Base-by-base conservation (phyloP, 108 stramenopile genomes). In the Bacterosira constricta region DNA sequence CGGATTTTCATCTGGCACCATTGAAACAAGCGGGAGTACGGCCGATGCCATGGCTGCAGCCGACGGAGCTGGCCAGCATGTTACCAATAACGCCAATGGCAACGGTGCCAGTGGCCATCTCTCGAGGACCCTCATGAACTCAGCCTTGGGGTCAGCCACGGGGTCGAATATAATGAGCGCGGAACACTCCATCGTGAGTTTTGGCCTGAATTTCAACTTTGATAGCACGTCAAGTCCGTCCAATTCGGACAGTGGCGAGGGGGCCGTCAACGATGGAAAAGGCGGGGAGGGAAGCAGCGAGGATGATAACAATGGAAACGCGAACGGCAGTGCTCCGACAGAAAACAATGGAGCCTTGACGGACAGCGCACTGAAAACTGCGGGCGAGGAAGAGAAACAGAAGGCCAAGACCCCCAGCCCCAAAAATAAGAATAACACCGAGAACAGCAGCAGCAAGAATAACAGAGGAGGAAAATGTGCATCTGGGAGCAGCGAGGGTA, bases 181-280 rank as follows among this genome's bases (percentile, higher is more conserved):
- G 29, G 51, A 65, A 15, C 65, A 66, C 18, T 68, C 66, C 56
- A 70, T 78, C 4, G 69, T 70, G 5, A 78, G 77, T 63, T 70
- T 78, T 42, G 77, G 77, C 12, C 45, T 69, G 9, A 78, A 78
- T 52, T 78, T 78, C 56, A 78, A 78, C 41, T 78, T 78, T 37
- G 77, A 70, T 23, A 69, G 63, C 38, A 70, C 77, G 2, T 69
- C 66, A 25, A 63, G 52, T 1, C 77, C 55, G 17, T 70, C 63
- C 7, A 70, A 66, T 39, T 65, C 63, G 15, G 68, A 70, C 63
- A 54, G 60, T 44, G 76, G 76, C 31, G 69, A 69, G 20, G 69
- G 44, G 6, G 69, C 55, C 26, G 75, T 68, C 27, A 30, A 36
- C 38, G 54, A 55, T 41, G 53, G 50, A 11, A 44, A 53, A 26